Base-by-base conservation (phyloP, 2,329 filamentous ascomycete species). In the Ascochyta rabiei region DNA sequence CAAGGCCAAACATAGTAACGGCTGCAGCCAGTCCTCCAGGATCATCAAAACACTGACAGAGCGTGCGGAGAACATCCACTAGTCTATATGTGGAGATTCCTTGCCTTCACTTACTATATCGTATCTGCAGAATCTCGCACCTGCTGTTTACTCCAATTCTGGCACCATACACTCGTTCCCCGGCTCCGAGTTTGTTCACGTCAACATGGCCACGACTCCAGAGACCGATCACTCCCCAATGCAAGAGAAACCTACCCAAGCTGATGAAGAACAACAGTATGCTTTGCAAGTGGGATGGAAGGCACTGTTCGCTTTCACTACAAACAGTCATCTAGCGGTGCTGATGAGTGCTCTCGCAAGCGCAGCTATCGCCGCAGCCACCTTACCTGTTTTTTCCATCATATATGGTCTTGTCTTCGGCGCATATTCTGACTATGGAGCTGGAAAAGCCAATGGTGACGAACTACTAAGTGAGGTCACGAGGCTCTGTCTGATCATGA, bases 381-480 rank as follows among this genome's bases (percentile, higher is more conserved):
- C 87, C 12, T 84, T 86, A 48, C 89, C 90, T 0, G 76, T 82
- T 1, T 81, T 90, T 23, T 84, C 91, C 3, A 79, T 92, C 24
- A 73, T 96, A 1, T 83, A 93, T 1, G 93, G 93, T 12, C 82
- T 83, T 44, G 80, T 96, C 7, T 96, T 96, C 68, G 82, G 89
- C 26, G 76, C 85, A 4, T 87, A 96, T 54, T 82, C 89, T 0
- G 75, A 80, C 6, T 91, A 86, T 66, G 89, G 87, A 0, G 77
- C 80, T 15, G 86, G 84, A 2, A 69, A 73, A 1, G 76, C 85
- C 3, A 74, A 76, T 0, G 77, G 78, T 0, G 59, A 76, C 1
- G 78, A 81, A 1, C 80, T 92, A 1, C 76, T 89, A 18, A 64
- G 75, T 0, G 75, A 81, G 2, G 80, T 91, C 1, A 81, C 83